Evolutionary conservation across 148 eudicot species (phyloP), one percentile per base, ranked within the genome.

Genomic region (Amaranthus cruentus): DNA sequence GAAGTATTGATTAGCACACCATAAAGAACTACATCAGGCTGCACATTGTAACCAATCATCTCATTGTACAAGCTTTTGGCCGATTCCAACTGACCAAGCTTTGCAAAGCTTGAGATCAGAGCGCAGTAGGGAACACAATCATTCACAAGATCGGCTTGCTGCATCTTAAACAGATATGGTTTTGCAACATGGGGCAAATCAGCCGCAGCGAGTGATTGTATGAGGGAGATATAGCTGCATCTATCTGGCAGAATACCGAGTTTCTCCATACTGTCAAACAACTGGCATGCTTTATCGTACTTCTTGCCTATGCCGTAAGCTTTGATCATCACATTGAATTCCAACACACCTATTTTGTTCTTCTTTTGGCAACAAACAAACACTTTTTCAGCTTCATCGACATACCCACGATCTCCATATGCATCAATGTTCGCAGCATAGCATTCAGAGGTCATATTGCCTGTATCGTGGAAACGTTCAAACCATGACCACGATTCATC

Each of bases 341-440:
- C 96, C 64, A 91, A 81, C 21, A 88, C 91, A 13, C 79, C 79
- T 7, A 83, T 80, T 51, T 76, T 88, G 72, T 81, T 82, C 71
- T 71, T 81, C 77, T 91, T 78, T 75, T 38, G 84, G 76, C 91
- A 91, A 83, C 86, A 84, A 42, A 71, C 74, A 69, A 94, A 94
- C 46, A 81, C 86, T 84, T 82, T 88, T 80, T 91, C 88, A 4
- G 98, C 96, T 82, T 94, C 89, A 71, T 70, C 54, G 54, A 89
- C 69, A 77, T 83, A 84, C 55, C 98, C 97, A 44, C 82, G 85
- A 75, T 85, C 97, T 53, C 98, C 97, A 80, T 84, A 94, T 13
- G 98, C 98, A 82, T 94, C 97, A 64, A 94, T 88, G 76, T 87
- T 91, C 21, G 98, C 98, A 70, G 96, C 86, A 81, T 94, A 91